A percentile compares a stretch with the other conserved stretches of the same genome.
phyloP scores from a whole-genome alignment of 2,329 filamentous ascomycete species.

The Aaosphaeria arxii region DNA sequence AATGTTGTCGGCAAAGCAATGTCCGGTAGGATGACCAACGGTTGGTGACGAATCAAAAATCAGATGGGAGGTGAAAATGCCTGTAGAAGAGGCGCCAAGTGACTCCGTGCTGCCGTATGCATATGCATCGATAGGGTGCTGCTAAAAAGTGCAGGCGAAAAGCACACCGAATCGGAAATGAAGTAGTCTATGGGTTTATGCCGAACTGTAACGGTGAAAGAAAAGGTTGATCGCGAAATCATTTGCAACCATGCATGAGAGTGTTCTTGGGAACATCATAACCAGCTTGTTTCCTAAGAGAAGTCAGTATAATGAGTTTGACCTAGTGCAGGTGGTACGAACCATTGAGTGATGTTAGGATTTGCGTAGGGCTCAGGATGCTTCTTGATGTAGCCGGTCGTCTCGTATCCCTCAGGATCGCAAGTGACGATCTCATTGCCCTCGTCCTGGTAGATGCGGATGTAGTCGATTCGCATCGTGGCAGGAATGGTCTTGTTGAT shows the following conservation, averaged over 20 bases:
- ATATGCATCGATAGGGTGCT: conserved; percentile 20
- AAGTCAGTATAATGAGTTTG: conserved; percentile 7
- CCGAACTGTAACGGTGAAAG: conserved; percentile 19
- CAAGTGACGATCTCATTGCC: conserved; percentile 60
- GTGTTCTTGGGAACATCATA: conserved; percentile 62
- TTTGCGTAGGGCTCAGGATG: conserved; percentile 63
- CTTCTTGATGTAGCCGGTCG: conserved; percentile 63
- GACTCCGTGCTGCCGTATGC: conserved; percentile 17
- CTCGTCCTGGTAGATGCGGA: conserved; percentile 67
- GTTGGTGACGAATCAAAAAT: too few species aligned
- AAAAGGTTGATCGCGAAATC: conserved; percentile 17
- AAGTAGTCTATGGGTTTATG: conserved; percentile 25
- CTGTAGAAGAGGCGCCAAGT: conserved; percentile 9
- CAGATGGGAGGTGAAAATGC: too few species aligned
- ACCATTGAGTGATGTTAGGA: conserved; percentile 63
- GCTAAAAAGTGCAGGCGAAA: conserved; percentile 4
- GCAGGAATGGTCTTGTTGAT: conserved; percentile 58
- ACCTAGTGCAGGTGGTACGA: conserved; percentile 21
- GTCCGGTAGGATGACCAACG: too few species aligned
- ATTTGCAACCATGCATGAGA: conserved; percentile 56
- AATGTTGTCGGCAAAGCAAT: too few species aligned
- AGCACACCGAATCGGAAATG: conserved; percentile 7
- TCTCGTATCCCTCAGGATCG: conserved; percentile 65
- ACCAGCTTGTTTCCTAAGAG: conserved; percentile 44
- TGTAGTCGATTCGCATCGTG: conserved; percentile 66